phyloP scores from a whole-genome alignment of 2,329 filamentous ascomycete species.

The Aureobasidium sp. region DNA sequence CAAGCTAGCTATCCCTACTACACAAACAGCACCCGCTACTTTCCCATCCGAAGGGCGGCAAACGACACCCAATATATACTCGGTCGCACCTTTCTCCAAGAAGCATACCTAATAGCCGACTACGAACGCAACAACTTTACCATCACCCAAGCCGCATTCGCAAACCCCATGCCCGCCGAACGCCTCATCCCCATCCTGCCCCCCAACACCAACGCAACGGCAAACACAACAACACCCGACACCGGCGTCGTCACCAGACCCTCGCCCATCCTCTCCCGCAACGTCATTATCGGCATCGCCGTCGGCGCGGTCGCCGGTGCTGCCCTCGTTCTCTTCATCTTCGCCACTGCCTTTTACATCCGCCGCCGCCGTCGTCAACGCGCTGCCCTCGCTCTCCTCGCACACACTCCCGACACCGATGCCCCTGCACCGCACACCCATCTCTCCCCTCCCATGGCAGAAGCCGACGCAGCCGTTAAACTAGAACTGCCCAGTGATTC shows the following conservation, averaged over 20 bases:
- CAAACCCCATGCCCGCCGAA: conserved; percentile 28
- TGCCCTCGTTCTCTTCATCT: conserved; percentile 19
- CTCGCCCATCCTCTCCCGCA: conserved; percentile 18
- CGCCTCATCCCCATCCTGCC: conserved; percentile 25
- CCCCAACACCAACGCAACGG: conserved; percentile 23
- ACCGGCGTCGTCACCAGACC: conserved; percentile 12
- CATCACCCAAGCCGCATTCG: conserved; percentile 31
- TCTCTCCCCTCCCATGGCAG: background rate
- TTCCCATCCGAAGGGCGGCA: conserved; percentile 52
- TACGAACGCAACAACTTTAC: conserved; percentile 41
- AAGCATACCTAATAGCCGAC: conserved; percentile 47
- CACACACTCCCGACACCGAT: background rate
- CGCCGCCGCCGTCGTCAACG: background rate
- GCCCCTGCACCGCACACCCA: background rate
- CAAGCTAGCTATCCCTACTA: conserved; percentile 43
- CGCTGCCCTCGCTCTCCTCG: background rate
- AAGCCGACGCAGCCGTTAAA: background rate
- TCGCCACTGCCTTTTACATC: conserved; percentile 1
- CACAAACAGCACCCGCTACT: conserved; percentile 54
- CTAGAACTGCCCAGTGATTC: background rate
- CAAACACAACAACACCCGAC: conserved; percentile 5
- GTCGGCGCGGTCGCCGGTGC: conserved; percentile 23
- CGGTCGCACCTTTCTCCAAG: conserved; percentile 61
- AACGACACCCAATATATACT: conserved; percentile 50
- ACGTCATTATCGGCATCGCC: conserved; percentile 27